Conservation (phyloP, 768 basidiomycete species). For the Pleurotus platypus region DNA sequence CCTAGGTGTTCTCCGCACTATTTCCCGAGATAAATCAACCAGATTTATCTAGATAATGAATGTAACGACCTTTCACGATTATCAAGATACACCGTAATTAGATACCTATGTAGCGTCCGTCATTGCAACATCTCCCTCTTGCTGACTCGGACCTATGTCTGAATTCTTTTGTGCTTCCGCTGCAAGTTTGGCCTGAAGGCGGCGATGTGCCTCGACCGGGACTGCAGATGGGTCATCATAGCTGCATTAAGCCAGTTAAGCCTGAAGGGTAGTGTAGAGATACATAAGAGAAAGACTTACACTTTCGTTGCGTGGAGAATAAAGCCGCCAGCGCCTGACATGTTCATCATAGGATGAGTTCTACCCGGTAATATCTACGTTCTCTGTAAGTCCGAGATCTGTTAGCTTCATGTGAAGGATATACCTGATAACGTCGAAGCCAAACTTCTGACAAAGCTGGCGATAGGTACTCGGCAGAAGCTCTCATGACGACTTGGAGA, state of each 20-base stretch:
- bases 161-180: conserved; percentile 11
- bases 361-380: conserved; percentile 82
- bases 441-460: conserved; percentile 84
- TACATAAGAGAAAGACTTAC: conserved; percentile 34
- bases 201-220: conserved; percentile 46
- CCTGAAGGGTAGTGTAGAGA: not conserved
- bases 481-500: conserved; percentile 67
- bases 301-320: conserved; percentile 85
- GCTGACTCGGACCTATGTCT: conserved; percentile 3
- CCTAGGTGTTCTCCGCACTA: conserved; percentile 53
- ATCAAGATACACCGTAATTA: not conserved
- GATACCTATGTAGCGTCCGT: not conserved
- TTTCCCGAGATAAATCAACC: conserved; percentile 48
- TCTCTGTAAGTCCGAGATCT: not conserved
- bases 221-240: conserved; percentile 65
- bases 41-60: not conserved
- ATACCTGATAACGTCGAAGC: conserved; percentile 83
- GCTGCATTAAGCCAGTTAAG: conserved; percentile 26
- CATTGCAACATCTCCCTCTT: not conserved
- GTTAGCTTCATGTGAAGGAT: not conserved
- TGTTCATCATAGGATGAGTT: conserved; percentile 93
- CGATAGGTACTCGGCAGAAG: conserved; percentile 64
- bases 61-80: conserved; percentile 7
- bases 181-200: conserved; percentile 29
- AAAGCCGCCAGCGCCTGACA: conserved; percentile 85